A percentile compares a stretch with the other conserved stretches of the same genome.
Evolutionary conservation across 2,329 filamentous ascomycete genomes (phyloP).

Genomic region (Penicillium sp.): DNA sequence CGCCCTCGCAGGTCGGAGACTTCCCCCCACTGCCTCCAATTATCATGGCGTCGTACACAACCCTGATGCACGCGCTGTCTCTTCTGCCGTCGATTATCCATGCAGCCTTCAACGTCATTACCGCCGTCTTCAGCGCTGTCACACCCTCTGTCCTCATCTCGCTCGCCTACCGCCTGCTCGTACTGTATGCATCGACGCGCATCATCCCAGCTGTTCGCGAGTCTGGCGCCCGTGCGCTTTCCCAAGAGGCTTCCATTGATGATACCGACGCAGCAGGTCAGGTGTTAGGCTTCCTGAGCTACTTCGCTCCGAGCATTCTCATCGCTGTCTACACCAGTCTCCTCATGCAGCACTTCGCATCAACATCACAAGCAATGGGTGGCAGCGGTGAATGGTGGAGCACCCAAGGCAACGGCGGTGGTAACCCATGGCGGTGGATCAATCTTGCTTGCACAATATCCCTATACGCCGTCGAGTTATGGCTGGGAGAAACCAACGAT

Average conservation of each 20-base stretch:
- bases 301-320: conserved; percentile 91
- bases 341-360: conserved; percentile 90
- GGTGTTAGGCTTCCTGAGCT: conserved; percentile 78
- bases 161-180: conserved; percentile 85
- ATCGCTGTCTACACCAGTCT: conserved; percentile 96
- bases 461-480: conserved; percentile 85
- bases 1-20: conserved; percentile 61
- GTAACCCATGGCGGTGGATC: conserved; percentile 89
- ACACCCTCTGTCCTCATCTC: conserved; percentile 96
- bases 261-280: conserved; percentile 79
- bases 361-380: conserved; percentile 59
- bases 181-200: conserved; percentile 90
- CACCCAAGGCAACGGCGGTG: conserved; percentile 75
- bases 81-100: conserved; percentile 79
- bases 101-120: conserved; percentile 79
- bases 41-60: conserved; percentile 97
- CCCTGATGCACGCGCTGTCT: conserved; percentile 77
- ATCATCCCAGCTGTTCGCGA: conserved; percentile 94
- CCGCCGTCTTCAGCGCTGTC: conserved; percentile 90
- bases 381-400: conserved; percentile 75
- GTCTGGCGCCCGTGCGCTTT: conserved; percentile 75
- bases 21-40: conserved; percentile 95
- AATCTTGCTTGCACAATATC: conserved; percentile 87
- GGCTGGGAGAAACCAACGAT: conserved; percentile 70
- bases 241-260: conserved; percentile 80